phyloP scores from a whole-genome alignment of 2,329 filamentous ascomycete species.

The Fonsecaea monophora region DNA sequence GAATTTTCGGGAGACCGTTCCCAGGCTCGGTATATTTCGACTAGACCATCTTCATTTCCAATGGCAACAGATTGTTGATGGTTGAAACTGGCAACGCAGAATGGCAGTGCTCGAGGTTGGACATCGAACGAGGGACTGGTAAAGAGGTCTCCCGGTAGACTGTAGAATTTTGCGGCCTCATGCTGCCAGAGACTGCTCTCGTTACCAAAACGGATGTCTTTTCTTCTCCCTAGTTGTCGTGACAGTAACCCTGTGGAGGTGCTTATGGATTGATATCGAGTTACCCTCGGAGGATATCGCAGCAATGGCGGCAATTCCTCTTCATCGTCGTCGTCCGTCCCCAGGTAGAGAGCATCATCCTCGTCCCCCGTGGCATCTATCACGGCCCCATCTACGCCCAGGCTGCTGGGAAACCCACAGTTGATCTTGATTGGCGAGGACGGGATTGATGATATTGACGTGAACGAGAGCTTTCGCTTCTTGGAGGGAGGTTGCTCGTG shows the following conservation, averaged over 20 bases:
- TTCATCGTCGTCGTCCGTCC: slow-evolving; percentile 31
- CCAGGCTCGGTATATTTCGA: slow-evolving; percentile 66
- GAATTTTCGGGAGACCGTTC: not conserved
- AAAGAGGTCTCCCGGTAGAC: slow-evolving; percentile 60
- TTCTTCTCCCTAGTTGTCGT: slow-evolving; percentile 30
- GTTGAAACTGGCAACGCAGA: slow-evolving; percentile 71
- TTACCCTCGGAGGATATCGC: slow-evolving; percentile 26
- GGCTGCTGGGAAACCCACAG: slow-evolving; percentile 32
- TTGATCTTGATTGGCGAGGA: slow-evolving; percentile 48
- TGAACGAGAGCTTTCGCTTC: slow-evolving; percentile 56
- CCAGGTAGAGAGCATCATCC: slow-evolving; percentile 5
- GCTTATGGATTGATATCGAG: slow-evolving; percentile 30
- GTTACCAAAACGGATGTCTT: slow-evolving; percentile 22
- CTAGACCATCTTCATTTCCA: slow-evolving; percentile 71
- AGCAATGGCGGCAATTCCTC: slow-evolving; percentile 4
- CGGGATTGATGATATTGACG: slow-evolving; percentile 54
- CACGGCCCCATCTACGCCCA: slow-evolving; percentile 9
- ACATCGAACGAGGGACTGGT: slow-evolving; percentile 59
- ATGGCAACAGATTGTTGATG: slow-evolving; percentile 72
- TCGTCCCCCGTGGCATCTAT: slow-evolving; percentile 14
- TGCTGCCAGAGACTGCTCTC: slow-evolving; percentile 57
- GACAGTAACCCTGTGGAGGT: slow-evolving; percentile 31
- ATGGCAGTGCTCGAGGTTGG: slow-evolving; percentile 62
- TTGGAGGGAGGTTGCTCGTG: slow-evolving; percentile 42
- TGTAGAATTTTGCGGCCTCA: slow-evolving; percentile 67